A percentile compares a stretch with the other conserved stretches of the same genome.
Conservation (phyloP, 2,329 filamentous ascomycete genomes). For the Fusarium sp. region DNA sequence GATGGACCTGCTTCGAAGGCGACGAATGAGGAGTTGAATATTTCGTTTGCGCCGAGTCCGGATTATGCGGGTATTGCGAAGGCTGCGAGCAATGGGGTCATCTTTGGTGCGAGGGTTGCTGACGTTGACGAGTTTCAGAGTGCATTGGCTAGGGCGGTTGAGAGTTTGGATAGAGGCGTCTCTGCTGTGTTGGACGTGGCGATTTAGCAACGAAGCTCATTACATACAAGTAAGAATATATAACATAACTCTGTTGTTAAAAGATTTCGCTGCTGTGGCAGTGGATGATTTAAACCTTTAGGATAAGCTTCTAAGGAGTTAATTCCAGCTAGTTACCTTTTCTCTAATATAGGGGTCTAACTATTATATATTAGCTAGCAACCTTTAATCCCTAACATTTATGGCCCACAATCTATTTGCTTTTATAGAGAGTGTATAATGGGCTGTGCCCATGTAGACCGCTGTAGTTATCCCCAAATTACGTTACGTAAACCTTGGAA, state of each 20-base stretch:
- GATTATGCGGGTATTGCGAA: constrained; percentile 9
- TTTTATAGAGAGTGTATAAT: too few species aligned
- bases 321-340: too few species aligned
- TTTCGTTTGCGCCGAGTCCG: constrained; percentile 5
- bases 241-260: accelerated
- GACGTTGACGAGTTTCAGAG: background rate
- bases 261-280: accelerated
- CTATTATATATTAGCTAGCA: too few species aligned
- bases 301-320: too few species aligned
- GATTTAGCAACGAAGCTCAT: background rate
- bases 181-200: constrained; percentile 11
- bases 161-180: constrained; percentile 1
- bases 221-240: too few species aligned
- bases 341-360: accelerated
- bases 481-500: too few species aligned
- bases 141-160: background rate
- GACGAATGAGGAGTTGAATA: constrained; percentile 7
- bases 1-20: constrained; percentile 5
- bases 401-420: too few species aligned
- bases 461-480: too few species aligned
- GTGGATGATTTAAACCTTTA: too few species aligned
- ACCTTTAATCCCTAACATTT: too few species aligned
- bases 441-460: too few species aligned
- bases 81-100: background rate
- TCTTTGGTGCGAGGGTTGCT: background rate